Evolutionary conservation across 805 yeast genomes (phyloP), one percentile per base, ranked within the genome.

Genomic region (Pichia occidentalis): DNA sequence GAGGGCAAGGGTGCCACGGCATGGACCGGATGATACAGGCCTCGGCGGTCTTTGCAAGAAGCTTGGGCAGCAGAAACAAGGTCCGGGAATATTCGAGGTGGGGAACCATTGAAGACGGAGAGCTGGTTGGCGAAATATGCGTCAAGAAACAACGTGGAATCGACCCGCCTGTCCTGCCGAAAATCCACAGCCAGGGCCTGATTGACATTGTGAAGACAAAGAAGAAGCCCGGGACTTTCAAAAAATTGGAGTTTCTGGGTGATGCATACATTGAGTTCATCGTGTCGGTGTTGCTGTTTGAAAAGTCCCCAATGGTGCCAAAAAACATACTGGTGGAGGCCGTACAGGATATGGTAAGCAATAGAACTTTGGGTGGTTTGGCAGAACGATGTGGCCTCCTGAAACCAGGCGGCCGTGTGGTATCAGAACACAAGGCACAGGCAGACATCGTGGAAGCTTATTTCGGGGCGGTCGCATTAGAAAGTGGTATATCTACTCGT

Each of bases 391-490:
- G 47, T 63, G 19, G 19, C 7, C 9, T 68, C 22, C 73, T 71
- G 40, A 70, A 63, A 21, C 52, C 52, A 4, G 46, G 65, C 11
- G 61, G 66, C 34, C 57, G 60, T 27, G 60, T 62, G 27, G 79
- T 14, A 17, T 13, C 80, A 8, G 72, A 68, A 43, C 70, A 70
- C 46, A 87, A 87, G 54, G 63, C 80, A 4, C 70, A 68, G 50
- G 94, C 96, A 0, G 97, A 87, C 64, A 74, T 80, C 0, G 83
- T 87, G 54, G 97, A 87, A 60, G 95, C 95, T 1, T 87, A 87
- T 47, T 65, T 87, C 29, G 96, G 94, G 9, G 96, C 86, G 0
- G 58, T 86, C 19, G 39, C 37, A 16, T 13, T 19, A 14, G 37
- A 34, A 22, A n/a, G 26, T 7, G 24, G 37, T n/a, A 16, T 20